phyloP scores from a whole-genome alignment of 1,284 basidiomycete genomes.

The Megacollybia platyphylla region DNA sequence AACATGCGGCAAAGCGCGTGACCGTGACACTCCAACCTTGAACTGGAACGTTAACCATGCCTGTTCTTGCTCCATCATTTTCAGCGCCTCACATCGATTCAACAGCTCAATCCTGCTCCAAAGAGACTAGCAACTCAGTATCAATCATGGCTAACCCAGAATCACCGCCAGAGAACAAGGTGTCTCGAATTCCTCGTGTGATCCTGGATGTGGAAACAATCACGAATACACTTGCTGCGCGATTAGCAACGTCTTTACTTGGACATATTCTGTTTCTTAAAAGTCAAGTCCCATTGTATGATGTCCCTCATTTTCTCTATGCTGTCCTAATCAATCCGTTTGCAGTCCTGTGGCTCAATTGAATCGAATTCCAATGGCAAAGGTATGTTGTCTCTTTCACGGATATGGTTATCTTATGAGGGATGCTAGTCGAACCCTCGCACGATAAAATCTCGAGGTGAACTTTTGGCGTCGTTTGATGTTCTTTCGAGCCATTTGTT shows the following conservation, averaged over 20 bases:
- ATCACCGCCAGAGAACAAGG: too few species aligned
- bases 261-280: slow-evolving; percentile 64
- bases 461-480: slow-evolving; percentile 52
- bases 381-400: slow-evolving; percentile 13
- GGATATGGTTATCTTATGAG: neutral
- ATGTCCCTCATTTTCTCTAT: slow-evolving; percentile 8
- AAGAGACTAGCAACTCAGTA: too few species aligned
- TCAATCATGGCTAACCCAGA: too few species aligned
- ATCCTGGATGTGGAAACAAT: slow-evolving; percentile 36
- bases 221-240: slow-evolving; percentile 43
- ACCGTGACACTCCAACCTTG: too few species aligned
- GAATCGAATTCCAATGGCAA: slow-evolving; percentile 30
- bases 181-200: slow-evolving; percentile 23
- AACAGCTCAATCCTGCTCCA: too few species aligned
- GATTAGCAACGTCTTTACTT: slow-evolving; percentile 44
- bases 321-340: neutral
- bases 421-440: slow-evolving; percentile 24
- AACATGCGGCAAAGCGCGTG: too few species aligned
- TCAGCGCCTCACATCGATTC: too few species aligned
- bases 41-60: too few species aligned
- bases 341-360: slow-evolving; percentile 53
- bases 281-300: slow-evolving; percentile 65
- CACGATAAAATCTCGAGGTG: slow-evolving; percentile 41
- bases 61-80: too few species aligned
- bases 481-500: slow-evolving; percentile 58